Evolutionary conservation across 1,284 basidiomycete genomes (phyloP).

Genomic region (Vanrija humicola): DNA sequence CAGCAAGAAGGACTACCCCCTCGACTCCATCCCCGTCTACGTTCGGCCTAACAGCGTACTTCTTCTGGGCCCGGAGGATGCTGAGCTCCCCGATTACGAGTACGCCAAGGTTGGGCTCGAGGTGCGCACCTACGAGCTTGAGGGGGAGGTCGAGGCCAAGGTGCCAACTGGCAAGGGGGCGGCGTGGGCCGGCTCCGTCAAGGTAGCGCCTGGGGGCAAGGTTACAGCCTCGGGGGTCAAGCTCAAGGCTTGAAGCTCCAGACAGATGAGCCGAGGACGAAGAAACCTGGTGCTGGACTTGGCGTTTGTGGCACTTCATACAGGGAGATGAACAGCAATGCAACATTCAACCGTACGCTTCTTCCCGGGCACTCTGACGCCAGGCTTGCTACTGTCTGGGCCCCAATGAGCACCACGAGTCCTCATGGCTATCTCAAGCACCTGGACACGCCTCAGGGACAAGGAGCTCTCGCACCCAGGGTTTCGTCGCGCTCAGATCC

Average conservation of each 20-base stretch:
- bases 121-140: conserved; percentile 56
- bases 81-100: conserved; percentile 64
- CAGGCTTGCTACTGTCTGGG: too few relatives aligned
- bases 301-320: too few relatives aligned
- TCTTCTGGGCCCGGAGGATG: conserved; percentile 56
- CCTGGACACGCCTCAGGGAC: too few relatives aligned
- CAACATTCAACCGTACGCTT: too few relatives aligned
- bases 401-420: too few relatives aligned
- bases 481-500: too few relatives aligned
- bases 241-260: background rate
- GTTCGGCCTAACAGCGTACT: conserved; percentile 59
- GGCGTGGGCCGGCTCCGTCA: conserved; percentile 24
- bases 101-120: conserved; percentile 55
- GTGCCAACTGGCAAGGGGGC: conserved; percentile 49
- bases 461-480: too few relatives aligned
- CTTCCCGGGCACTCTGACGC: too few relatives aligned
- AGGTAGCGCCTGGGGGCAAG: conserved; percentile 18
- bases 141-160: conserved; percentile 48
- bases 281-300: too few relatives aligned
- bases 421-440: too few relatives aligned
- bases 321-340: too few relatives aligned
- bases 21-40: conserved; percentile 59
- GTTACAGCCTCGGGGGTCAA: conserved; percentile 4
- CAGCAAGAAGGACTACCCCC: conserved; percentile 32
- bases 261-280: too few relatives aligned